These are phyloP conservation scores for Pestalotiopsis sp. DNA, from an alignment of 2,329 filamentous ascomycete species.

Conservation along the genomic window DNA sequence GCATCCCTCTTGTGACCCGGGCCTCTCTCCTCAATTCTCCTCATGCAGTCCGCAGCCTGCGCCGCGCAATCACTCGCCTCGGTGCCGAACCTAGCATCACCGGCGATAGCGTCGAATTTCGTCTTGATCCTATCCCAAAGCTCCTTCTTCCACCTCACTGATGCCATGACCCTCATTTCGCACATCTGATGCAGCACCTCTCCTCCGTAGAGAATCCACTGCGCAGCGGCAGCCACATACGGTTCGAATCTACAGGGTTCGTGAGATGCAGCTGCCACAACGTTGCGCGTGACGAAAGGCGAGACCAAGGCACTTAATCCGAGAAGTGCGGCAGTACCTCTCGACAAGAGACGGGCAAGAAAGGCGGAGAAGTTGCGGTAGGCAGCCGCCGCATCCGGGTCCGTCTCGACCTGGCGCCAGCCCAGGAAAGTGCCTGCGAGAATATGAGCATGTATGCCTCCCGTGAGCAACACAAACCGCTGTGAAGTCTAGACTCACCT, in stretches of 20 bases:
- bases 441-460: background rate
- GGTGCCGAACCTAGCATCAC: background rate
- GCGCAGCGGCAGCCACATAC: background rate
- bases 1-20: background rate
- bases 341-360: background rate
- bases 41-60: background rate
- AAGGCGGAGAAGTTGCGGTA: constrained; percentile 7
- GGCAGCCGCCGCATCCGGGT: background rate
- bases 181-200: background rate
- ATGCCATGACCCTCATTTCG: background rate
- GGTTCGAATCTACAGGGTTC: background rate
- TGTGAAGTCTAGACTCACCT: background rate
- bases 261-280: background rate
- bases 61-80: background rate
- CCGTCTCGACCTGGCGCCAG: background rate
- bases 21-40: background rate
- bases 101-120: background rate
- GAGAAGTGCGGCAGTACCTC: background rate
- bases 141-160: constrained; percentile 1
- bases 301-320: background rate
- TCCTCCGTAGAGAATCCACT: constrained; percentile 3
- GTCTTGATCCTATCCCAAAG: constrained; percentile 1
- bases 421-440: background rate
- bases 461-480: background rate
- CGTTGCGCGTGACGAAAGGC: background rate